Conservation (phyloP, 345 rosid genomes). For the Adansonia digitata region DNA sequence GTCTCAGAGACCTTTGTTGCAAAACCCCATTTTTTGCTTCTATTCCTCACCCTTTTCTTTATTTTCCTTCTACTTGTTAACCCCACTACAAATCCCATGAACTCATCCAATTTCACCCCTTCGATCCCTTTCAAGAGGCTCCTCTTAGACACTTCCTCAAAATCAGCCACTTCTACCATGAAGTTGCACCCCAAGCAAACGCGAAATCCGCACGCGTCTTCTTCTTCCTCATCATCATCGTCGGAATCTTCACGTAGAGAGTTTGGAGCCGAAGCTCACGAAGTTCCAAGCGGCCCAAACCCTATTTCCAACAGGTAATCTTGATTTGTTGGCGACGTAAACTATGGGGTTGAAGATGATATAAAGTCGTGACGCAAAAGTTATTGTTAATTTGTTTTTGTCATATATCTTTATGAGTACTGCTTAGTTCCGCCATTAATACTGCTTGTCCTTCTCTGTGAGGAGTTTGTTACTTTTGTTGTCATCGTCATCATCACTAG, state of each 20-base stretch:
- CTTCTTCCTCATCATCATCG: constrained; percentile 3
- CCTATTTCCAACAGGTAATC: constrained; percentile 76
- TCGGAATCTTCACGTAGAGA: constrained; percentile 24
- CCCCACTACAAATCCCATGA: constrained; percentile 22
- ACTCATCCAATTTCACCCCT: constrained; percentile 13
- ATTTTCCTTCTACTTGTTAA: constrained; percentile 31
- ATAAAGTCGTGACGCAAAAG: neutral
- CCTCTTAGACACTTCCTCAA: constrained; percentile 36
- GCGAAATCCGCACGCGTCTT: constrained; percentile 14
- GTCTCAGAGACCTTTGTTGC: constrained; percentile 29
- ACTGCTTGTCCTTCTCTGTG: constrained; percentile 7
- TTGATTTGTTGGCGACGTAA: neutral
- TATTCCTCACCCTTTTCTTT: constrained; percentile 38
- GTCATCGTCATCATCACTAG: constrained; percentile 5
- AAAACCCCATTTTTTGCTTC: constrained; percentile 30
- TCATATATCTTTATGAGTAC: neutral
- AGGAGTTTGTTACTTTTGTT: constrained; percentile 5
- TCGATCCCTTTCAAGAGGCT: constrained; percentile 36
- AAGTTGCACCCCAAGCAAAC: constrained; percentile 27
- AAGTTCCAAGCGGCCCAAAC: constrained; percentile 92
- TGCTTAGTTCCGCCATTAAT: constrained; percentile 1
- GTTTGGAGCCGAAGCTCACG: constrained; percentile 60
- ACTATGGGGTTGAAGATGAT: constrained; percentile 3
- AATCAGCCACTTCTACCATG: constrained; percentile 34
- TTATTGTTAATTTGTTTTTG: neutral